These are phyloP conservation scores for Caloboletus inedulis DNA, from an alignment of 1,284 basidiomycete genomes.

Conservation along the genomic window DNA sequence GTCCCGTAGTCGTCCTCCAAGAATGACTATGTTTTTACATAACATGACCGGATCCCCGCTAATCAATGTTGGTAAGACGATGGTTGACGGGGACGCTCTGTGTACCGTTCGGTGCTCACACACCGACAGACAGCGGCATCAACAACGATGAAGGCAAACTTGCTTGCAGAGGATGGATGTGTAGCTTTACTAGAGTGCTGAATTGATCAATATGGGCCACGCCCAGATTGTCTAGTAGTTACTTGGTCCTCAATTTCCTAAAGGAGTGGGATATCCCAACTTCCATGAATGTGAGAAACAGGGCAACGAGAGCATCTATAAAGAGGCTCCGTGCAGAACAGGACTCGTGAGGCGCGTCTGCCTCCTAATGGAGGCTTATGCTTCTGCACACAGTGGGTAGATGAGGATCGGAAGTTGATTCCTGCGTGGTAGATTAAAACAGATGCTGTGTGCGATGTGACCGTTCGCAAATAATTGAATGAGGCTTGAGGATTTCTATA, in stretches of 20 bases:
- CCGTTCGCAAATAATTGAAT: not conserved
- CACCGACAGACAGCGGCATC: not conserved
- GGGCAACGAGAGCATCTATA: not conserved
- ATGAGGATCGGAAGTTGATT: not conserved
- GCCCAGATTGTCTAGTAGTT: not conserved
- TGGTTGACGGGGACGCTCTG: not conserved
- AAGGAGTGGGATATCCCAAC: not conserved
- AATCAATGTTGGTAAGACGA: not conserved
- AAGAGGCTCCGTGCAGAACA: not conserved
- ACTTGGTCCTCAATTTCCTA: not conserved
- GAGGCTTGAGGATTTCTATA: not conserved
- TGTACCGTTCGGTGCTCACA: not conserved
- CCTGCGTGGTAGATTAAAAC: not conserved
- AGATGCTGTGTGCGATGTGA: not conserved
- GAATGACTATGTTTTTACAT: not conserved
- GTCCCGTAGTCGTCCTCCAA: not conserved
- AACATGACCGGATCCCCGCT: not conserved
- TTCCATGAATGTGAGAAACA: not conserved
- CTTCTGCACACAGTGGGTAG: not conserved
- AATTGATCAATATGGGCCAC: not conserved
- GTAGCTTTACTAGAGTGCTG: not conserved
- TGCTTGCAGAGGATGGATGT: not conserved
- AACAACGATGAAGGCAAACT: not conserved
- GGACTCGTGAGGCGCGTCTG: not conserved
- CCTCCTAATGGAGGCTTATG: not conserved